phyloP scores from a whole-genome alignment of 371 early-diverging fungal species.

The Neoconidiobolus thromboides region DNA sequence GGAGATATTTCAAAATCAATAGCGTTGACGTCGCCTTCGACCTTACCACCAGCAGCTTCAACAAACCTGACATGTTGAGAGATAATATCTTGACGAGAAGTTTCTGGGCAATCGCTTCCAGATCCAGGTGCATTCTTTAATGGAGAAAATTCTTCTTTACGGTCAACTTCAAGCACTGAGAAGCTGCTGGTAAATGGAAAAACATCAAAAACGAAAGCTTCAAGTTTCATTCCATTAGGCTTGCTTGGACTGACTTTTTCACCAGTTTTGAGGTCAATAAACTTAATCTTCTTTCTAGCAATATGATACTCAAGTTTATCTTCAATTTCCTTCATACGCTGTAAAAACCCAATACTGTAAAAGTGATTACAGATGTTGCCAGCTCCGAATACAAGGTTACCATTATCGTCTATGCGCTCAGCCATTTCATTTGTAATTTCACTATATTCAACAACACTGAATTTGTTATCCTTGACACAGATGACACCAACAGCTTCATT shows the following conservation, averaged over 20 bases:
- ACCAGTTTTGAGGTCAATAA: constrained; percentile 60
- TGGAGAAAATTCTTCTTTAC: constrained; percentile 92
- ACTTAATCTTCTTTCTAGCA: constrained; percentile 93
- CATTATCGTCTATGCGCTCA: constrained; percentile 36
- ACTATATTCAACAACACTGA: constrained; percentile 87
- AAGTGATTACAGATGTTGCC: constrained; percentile 98
- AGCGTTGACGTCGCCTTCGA: constrained; percentile 24
- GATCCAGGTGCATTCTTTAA: constrained; percentile 90
- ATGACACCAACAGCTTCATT: constrained; percentile 90
- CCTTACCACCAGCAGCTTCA: constrained; percentile 63
- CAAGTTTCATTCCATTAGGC: constrained; percentile 91
- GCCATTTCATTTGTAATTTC: constrained; percentile 68
- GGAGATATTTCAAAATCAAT: constrained; percentile 69
- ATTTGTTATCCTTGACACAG: constrained; percentile 60
- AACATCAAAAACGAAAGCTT: constrained; percentile 86
- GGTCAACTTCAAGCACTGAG: constrained; percentile 80
- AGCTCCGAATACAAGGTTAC: constrained; percentile 60
- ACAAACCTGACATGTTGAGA: constrained; percentile 69
- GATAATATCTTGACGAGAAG: constrained; percentile 71
- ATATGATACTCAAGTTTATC: constrained; percentile 77
- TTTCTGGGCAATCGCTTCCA: constrained; percentile 80
- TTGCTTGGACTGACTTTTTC: constrained; percentile 46
- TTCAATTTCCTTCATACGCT: constrained; percentile 63
- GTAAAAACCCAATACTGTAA: constrained; percentile 80
- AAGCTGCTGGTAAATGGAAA: constrained; percentile 71